Evolutionary conservation across 139 green algal species (phyloP), one percentile per base, ranked within the genome.

Genomic region (Nannochloris sp.): DNA sequence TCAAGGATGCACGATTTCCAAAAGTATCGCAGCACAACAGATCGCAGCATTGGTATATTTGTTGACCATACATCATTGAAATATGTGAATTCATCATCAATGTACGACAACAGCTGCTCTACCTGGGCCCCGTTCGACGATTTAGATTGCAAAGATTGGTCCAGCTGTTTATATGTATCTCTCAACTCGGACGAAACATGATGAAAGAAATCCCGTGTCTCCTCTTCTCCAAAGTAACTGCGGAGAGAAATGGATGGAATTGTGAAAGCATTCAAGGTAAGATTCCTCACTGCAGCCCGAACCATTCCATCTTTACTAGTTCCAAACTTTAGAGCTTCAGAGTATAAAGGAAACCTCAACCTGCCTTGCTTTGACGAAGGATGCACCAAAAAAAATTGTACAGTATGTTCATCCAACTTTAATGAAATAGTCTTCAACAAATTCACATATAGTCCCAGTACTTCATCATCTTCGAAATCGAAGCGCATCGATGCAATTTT

Each of bases 391-490:
- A 98, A 97, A 75, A 96, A 96, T 66, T 94, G 85, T 8, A 97
- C 82, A 0, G 91, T 98, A 14, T 48, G 34, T 15, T 63, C 59
- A 67, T 90, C 94, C 19, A 98, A 87, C 64, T 92, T 95, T 4
- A 98, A 71, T 64, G 71, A 86, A 53, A 98, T 92, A 37, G 89
- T 89, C 69, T 97, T 97, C 19, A 98, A 80, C 61, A 98, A 90
- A 27, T 89, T 93, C 55, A 98, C 92, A 76, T 95, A 98, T 76
- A 93, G 96, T 34, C 86, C 93, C 64, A 78, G 58, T 49, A 97
- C 76, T 73, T 99, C 93, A 48, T 98, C 93, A 59, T 99, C 89
- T 3, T 90, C 79, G 61, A 97, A 97, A 77, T 98, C 87, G 61
- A 97, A 95, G 40, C 72, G 63, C 62, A 95, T 75, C 24, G 67